Conservation (phyloP, 345 rosid genomes). For the Gossypium ekmanianum region DNA sequence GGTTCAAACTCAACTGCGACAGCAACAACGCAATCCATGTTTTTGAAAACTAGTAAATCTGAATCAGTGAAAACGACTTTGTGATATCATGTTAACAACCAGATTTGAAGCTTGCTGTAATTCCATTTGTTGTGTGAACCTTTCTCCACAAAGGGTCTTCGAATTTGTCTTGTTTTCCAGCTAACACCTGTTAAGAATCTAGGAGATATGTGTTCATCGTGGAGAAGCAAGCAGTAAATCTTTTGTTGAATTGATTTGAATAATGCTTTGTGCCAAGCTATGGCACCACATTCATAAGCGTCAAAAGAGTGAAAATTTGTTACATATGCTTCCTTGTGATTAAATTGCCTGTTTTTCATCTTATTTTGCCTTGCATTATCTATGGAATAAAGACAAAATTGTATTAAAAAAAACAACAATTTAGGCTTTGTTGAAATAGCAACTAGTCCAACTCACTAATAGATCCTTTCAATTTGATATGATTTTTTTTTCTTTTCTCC, state of each 20-base stretch:
- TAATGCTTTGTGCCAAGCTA: conserved; percentile 77
- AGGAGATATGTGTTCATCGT: conserved; percentile 44
- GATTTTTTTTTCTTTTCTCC: too few relatives aligned
- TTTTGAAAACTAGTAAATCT: conserved; percentile 48
- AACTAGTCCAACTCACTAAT: too few relatives aligned
- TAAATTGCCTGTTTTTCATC: not conserved
- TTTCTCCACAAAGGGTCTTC: conserved; percentile 48
- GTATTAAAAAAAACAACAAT: not conserved
- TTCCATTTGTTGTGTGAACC: conserved; percentile 84
- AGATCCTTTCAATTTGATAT: too few relatives aligned
- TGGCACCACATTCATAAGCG: conserved; percentile 85
- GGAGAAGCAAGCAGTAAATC: conserved; percentile 78
- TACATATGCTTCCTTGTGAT: conserved; percentile 50
- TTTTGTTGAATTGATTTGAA: conserved; percentile 37
- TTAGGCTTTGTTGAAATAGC: not conserved
- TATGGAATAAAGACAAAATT: not conserved
- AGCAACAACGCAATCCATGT: conserved; percentile 31
- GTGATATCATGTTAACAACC: conserved; percentile 57
- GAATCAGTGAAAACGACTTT: conserved; percentile 72
- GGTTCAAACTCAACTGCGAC: too few relatives aligned
- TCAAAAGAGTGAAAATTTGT: conserved; percentile 83
- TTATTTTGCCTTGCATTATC: not conserved
- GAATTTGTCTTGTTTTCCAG: conserved; percentile 52
- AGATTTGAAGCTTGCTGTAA: conserved; percentile 75
- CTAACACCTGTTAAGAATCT: conserved; percentile 55